A percentile compares a stretch with the other conserved stretches of the same genome.
phyloP scores from a whole-genome alignment of 176 grass and related monocot genomes.

The Chrysopogon serrulatus region DNA sequence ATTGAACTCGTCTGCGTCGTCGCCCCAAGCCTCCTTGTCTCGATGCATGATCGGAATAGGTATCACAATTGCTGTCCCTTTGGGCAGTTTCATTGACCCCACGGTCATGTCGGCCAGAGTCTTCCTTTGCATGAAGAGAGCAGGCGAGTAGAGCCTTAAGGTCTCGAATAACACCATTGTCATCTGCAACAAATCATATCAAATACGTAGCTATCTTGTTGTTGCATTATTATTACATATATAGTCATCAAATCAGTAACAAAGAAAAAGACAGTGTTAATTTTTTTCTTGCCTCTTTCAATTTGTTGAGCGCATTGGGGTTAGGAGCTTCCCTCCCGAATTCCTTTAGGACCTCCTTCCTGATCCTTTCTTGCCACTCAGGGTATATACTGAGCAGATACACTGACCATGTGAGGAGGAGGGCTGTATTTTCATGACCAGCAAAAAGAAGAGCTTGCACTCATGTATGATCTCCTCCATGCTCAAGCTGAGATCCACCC shows the following conservation, averaged over 20 bases:
- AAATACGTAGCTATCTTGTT: no score
- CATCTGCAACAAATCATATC: not conserved
- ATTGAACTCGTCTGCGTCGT: conserved; percentile 6
- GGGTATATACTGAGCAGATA: conserved; percentile 39
- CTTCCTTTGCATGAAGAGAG: conserved; percentile 15
- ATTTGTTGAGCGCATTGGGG: conserved; percentile 27
- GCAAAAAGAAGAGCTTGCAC: conserved; percentile 70
- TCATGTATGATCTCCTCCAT: conserved; percentile 67
- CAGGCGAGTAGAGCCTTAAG: conserved; percentile 16
- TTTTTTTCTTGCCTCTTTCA: conserved; percentile 44
- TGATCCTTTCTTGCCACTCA: conserved; percentile 60
- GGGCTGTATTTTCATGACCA: conserved; percentile 50
- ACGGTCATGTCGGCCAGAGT: not conserved
- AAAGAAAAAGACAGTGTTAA: not conserved
- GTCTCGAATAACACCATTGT: conserved; percentile 37
- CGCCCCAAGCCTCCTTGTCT: conserved; percentile 27
- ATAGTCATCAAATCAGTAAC: not conserved
- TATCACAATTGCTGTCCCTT: conserved; percentile 2
- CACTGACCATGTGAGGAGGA: conserved; percentile 54
- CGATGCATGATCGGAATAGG: conserved; percentile 13
- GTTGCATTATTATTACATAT: not conserved
- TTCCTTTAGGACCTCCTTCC: conserved; percentile 43
- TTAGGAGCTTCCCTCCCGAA: conserved; percentile 11
- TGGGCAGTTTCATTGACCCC: conserved; percentile 15
- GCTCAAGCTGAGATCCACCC: conserved; percentile 6